Conservation (phyloP, 306 rosid species). For the Lotus japonicus region DNA sequence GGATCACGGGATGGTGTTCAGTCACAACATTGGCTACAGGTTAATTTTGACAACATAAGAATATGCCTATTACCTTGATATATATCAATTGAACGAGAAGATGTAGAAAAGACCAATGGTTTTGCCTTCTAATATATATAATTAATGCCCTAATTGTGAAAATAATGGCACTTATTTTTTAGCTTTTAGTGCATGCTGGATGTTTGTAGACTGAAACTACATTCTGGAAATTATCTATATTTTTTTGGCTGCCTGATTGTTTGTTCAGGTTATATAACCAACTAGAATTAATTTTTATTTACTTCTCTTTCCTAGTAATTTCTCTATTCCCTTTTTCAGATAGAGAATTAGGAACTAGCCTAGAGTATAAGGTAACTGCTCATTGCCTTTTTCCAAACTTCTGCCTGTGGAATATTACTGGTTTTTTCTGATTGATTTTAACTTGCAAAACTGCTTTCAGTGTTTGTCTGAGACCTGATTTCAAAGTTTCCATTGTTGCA, state of each 20-base stretch:
- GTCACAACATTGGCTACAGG: constrained; percentile 92
- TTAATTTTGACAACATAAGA: constrained; percentile 18
- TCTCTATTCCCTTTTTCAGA: not conserved
- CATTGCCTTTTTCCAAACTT: not conserved
- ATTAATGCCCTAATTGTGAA: no score
- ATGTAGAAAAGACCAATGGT: not conserved
- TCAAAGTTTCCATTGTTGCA: not conserved
- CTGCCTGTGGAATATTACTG: not conserved
- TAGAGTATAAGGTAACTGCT: not conserved
- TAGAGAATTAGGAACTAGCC: not conserved
- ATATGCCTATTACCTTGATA: constrained; percentile 14
- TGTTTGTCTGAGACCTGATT: constrained; percentile 3
- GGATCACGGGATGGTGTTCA: constrained; percentile 86
- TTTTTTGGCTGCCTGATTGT: not conserved
- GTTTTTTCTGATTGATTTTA: not conserved
- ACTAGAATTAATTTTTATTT: not conserved
- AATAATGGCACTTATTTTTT: no score
- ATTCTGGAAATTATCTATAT: not conserved
- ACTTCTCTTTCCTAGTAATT: not conserved
- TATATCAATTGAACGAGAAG: constrained; percentile 6
- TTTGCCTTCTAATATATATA: not conserved
- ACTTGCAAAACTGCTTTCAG: not conserved
- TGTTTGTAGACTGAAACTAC: not conserved
- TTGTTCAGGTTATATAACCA: not conserved
- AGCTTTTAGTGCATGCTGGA: not conserved